These are phyloP conservation scores for Sisymbrium altissimum DNA, from an alignment of 345 rosid genomes.

Conservation along the genomic window DNA sequence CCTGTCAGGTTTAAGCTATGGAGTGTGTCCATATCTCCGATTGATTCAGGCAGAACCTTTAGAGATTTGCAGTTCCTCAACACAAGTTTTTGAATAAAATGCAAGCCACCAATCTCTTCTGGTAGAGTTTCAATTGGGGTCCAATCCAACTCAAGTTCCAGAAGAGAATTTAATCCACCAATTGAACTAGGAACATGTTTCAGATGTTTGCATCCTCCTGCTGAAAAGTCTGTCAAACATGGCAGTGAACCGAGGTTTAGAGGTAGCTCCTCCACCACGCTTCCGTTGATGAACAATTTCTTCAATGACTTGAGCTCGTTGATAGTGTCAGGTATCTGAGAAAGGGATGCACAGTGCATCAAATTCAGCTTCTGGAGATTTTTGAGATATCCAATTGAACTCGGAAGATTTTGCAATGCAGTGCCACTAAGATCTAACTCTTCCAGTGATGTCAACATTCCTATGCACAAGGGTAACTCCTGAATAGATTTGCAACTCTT, in stretches of 20 bases:
- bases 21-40: slow-evolving; percentile 25
- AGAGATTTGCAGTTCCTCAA: slow-evolving; percentile 19
- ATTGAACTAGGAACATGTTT: slow-evolving; percentile 23
- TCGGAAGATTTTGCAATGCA: slow-evolving; percentile 21
- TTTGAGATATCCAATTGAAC: slow-evolving; percentile 6
- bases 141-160: slow-evolving; percentile 5
- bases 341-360: slow-evolving; percentile 14
- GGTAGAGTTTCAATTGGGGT: slow-evolving; percentile 27
- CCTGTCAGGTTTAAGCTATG: background rate
- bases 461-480: slow-evolving; percentile 5
- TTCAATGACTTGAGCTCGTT: slow-evolving; percentile 18
- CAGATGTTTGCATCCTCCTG: slow-evolving; percentile 10
- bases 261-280: slow-evolving; percentile 17
- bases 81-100: background rate
- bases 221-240: slow-evolving; percentile 19
- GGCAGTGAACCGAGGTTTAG: background rate
- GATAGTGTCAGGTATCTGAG: slow-evolving; percentile 18
- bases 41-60: slow-evolving; percentile 7
- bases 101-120: slow-evolving; percentile 7
- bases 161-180: slow-evolving; percentile 27
- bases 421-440: slow-evolving; percentile 17
- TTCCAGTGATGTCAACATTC: slow-evolving; percentile 16
- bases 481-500: slow-evolving; percentile 5
- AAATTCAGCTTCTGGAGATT: slow-evolving; percentile 19
- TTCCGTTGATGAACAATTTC: slow-evolving; percentile 19